Percentiles rank a stretch among this genome's conserved stretches.
Conservation (phyloP, 805 yeast genomes). For the Cyberlindnera suaveolens region DNA sequence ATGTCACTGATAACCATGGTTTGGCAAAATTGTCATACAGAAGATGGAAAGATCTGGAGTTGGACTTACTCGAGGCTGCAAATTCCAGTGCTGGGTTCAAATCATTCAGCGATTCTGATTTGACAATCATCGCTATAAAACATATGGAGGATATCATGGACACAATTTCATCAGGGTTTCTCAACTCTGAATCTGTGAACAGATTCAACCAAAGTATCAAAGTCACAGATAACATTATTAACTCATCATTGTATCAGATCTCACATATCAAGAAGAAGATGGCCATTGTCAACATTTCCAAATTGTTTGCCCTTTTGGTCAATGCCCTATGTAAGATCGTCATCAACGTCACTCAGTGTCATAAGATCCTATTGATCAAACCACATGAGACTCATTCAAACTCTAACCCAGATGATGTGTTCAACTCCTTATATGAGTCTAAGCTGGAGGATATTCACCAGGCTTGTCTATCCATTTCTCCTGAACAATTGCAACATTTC, state of each 20-base stretch:
- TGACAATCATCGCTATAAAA: conserved; percentile 25
- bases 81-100: conserved; percentile 3
- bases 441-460: conserved; percentile 15
- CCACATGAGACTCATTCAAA: conserved; percentile 26
- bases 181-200: conserved; percentile 21
- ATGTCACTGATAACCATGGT: conserved; percentile 9
- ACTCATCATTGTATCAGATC: conserved; percentile 16
- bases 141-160: conserved; percentile 32
- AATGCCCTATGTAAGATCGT: conserved; percentile 24
- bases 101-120: conserved; percentile 23
- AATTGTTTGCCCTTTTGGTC: conserved; percentile 28
- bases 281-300: conserved; percentile 30
- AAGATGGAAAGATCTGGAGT: conserved; percentile 15
- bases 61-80: conserved; percentile 9
- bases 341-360: conserved; percentile 26
- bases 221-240: conserved; percentile 16
- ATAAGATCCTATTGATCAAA: conserved; percentile 31
- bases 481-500: conserved; percentile 27
- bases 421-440: conserved; percentile 21
- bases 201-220: conserved; percentile 22
- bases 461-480: conserved; percentile 12
- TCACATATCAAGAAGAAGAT: conserved; percentile 23
- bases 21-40: conserved; percentile 10
- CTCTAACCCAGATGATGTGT: conserved; percentile 22
- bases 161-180: conserved; percentile 20